Conservation (phyloP, 306 rosid genomes). For the Lotus japonicus region DNA sequence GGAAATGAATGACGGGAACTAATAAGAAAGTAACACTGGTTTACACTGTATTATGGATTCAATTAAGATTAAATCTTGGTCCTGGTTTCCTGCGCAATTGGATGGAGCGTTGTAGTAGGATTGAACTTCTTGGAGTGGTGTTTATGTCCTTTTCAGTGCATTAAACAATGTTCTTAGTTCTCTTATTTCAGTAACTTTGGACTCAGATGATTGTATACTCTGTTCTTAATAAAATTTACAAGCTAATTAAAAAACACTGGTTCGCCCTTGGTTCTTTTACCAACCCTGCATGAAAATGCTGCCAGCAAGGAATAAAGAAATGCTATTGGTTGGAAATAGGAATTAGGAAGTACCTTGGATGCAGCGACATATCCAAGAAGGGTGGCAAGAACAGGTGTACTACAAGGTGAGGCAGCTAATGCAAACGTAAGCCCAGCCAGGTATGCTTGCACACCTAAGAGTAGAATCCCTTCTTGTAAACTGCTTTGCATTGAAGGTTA, state of each 20-base stretch:
- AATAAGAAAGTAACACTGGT: neutral
- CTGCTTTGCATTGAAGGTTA: slow-evolving; percentile 1
- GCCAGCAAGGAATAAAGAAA: slow-evolving; percentile 9
- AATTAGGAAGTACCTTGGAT: slow-evolving; percentile 68
- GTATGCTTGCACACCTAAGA: slow-evolving; percentile 85
- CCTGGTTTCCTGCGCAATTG: too few species aligned
- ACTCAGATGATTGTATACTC: too few species aligned
- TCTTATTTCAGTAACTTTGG: too few species aligned
- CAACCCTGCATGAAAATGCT: neutral
- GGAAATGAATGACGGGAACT: neutral
- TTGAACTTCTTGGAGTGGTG: too few species aligned
- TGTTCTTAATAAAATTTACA: too few species aligned
- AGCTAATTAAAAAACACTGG: too few species aligned
- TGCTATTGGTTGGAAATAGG: slow-evolving; percentile 1
- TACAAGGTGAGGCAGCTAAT: slow-evolving; percentile 95
- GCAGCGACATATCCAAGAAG: slow-evolving; percentile 88
- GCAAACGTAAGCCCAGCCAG: slow-evolving; percentile 97
- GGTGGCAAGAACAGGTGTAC: slow-evolving; percentile 87
- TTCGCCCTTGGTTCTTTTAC: neutral
- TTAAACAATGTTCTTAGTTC: too few species aligned
- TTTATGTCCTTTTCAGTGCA: too few species aligned
- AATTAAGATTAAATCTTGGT: too few species aligned
- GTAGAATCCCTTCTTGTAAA: slow-evolving; percentile 16
- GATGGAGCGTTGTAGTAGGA: too few species aligned
- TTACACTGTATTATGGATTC: too few species aligned